A percentile compares a stretch with the other conserved stretches of the same genome.
These are phyloP conservation scores for Starmera amethionina DNA, from an alignment of 805 yeast genomes.

Conservation along the genomic window DNA sequence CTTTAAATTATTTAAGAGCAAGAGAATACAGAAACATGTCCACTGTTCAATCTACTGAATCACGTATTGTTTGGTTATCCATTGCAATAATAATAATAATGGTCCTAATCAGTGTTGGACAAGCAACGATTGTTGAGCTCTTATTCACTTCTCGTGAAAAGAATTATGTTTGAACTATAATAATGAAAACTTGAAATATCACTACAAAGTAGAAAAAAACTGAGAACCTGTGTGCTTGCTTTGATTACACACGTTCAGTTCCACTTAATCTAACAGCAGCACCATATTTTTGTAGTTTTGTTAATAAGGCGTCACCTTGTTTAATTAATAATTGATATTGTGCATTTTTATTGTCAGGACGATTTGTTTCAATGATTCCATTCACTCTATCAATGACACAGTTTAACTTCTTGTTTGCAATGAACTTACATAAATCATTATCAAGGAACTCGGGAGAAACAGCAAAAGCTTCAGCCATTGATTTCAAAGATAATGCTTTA, in stretches of 20 bases:
- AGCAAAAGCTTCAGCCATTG: conserved; percentile 92
- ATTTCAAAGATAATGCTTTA: conserved; percentile 77
- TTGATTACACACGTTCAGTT: conserved; percentile 49
- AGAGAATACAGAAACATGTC: conserved; percentile 96
- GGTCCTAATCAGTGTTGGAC: conserved; percentile 68
- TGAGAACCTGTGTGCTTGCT: too few species aligned
- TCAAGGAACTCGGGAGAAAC: conserved; percentile 85
- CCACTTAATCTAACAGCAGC: conserved; percentile 96
- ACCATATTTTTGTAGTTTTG: conserved; percentile 92
- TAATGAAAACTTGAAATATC: too few species aligned
- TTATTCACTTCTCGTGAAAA: conserved; percentile 50
- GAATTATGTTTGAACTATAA: conserved; percentile 23
- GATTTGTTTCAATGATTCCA: conserved; percentile 89
- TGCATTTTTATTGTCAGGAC: conserved; percentile 93
- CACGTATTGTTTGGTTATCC: conserved; percentile 70
- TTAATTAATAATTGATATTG: conserved; percentile 84
- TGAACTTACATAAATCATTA: conserved; percentile 76
- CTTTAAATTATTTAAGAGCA: conserved; percentile 82
- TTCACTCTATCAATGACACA: conserved; percentile 94
- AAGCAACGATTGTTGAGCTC: conserved; percentile 74
- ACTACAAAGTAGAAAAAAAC: neutral
- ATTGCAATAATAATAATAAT: conserved; percentile 60
- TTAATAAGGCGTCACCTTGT: conserved; percentile 85
- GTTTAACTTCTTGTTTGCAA: conserved; percentile 87
- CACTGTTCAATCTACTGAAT: conserved; percentile 72